These are phyloP conservation scores for Xylaria sp. DNA, from an alignment of 2,329 filamentous ascomycete species.

Conservation along the genomic window DNA sequence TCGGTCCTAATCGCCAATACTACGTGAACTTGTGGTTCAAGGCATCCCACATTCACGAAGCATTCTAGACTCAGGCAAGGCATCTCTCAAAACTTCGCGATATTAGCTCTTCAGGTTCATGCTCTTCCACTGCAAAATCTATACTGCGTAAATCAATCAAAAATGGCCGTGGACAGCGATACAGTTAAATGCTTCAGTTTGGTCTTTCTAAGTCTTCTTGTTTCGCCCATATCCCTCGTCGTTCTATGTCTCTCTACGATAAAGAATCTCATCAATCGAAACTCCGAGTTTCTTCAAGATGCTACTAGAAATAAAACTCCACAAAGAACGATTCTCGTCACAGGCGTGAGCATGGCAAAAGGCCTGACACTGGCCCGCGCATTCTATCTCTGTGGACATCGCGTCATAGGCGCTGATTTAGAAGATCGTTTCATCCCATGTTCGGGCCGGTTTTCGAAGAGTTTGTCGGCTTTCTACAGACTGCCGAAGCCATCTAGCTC, in stretches of 20 bases:
- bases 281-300: background rate
- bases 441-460: conserved; percentile 67
- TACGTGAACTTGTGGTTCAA: background rate
- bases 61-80: too few species aligned
- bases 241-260: conserved; percentile 16
- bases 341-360: conserved; percentile 78
- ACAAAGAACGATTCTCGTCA: conserved; percentile 70
- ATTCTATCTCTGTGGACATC: conserved; percentile 72
- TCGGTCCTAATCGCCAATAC: too few species aligned
- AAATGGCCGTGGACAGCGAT: conserved; percentile 6
- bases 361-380: conserved; percentile 73
- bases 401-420: conserved; percentile 78
- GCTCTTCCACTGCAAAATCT: background rate
- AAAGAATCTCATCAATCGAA: background rate
- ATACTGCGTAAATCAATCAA: background rate
- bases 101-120: background rate
- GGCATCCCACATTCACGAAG: background rate
- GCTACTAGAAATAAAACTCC: conserved; percentile 11
- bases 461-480: conserved; percentile 65
- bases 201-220: conserved; percentile 37
- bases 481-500: conserved; percentile 50
- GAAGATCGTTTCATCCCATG: conserved; percentile 59
- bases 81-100: background rate
- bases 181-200: conserved; percentile 37
- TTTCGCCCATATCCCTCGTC: conserved; percentile 37